Conservation (phyloP, 306 rosid species). For the Malus domestica region DNA sequence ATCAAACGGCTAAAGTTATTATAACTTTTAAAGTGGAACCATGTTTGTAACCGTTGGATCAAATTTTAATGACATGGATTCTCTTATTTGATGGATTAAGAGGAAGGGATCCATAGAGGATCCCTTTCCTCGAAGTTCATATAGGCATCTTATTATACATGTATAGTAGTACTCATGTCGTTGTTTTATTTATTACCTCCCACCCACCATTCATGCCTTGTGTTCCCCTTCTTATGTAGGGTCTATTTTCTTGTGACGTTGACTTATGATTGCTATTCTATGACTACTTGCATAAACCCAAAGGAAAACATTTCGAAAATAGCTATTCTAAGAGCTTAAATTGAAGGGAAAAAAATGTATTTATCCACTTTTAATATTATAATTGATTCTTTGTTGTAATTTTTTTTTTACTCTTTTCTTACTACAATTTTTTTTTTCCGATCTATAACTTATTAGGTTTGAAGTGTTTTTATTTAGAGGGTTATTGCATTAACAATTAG, state of each 20-base stretch:
- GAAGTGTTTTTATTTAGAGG: too few relatives aligned
- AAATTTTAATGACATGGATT: rapidly evolving
- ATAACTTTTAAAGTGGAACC: rapidly evolving
- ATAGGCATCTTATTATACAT: constrained; percentile 10
- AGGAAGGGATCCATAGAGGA: too few relatives aligned
- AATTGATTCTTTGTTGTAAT: not conserved
- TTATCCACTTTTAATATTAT: too few relatives aligned
- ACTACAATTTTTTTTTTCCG: too few relatives aligned
- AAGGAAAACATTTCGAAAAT: not conserved
- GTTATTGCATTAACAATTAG: too few relatives aligned
- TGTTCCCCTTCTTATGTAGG: constrained; percentile 20
- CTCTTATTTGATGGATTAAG: rapidly evolving
- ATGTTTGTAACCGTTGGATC: rapidly evolving
- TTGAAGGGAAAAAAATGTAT: too few relatives aligned
- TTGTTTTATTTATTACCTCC: constrained; percentile 27
- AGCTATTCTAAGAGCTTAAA: too few relatives aligned
- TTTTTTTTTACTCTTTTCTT: not conserved
- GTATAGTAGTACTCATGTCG: constrained; percentile 13
- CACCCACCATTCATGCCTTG: constrained; percentile 25
- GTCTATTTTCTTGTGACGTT: constrained; percentile 27
- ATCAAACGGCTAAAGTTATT: too few relatives aligned
- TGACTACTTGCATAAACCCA: constrained; percentile 5
- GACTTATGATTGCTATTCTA: constrained; percentile 17
- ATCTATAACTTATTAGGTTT: too few relatives aligned
- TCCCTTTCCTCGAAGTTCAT: not conserved